Evolutionary conservation across 2,329 filamentous ascomycete genomes (phyloP), one percentile per base, ranked within the genome.

Genomic region (Macrophomina phaseolina): DNA sequence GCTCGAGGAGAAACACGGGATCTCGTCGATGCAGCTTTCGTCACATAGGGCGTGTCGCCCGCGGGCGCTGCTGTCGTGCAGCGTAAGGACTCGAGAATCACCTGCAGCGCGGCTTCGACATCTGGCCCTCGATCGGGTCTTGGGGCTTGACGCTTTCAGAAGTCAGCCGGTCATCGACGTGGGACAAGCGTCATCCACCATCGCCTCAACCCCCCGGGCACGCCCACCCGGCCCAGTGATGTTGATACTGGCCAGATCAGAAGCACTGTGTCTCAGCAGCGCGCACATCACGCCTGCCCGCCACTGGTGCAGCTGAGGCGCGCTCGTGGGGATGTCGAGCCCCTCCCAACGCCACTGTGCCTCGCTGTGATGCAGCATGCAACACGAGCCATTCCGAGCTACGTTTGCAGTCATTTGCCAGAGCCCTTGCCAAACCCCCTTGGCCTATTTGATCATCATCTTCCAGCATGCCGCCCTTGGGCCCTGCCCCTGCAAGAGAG

Each of bases 161-260:
- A 45, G 58, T 32, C 49, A 23, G 14, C 56, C 34, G 56, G 56
- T 61, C 56, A 61, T 32, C n/a, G 8, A 30, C 28, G 42, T 61
- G 56, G 28, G 28, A 45, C 56, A 32, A n/a, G 40, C 56, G 56
- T 62, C 58, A 62, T 62, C 58, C 58, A 49, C 58, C 40, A 49
- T 28, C 12, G 42, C 56, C 18, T 48, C 6, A 18, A 14, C 36
- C 55, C 12, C 55, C 28, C 18, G 23, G 4, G 18, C 55, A 7
- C 38, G 11, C 14, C 7, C 38, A n/a, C 36, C 38, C 18, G 53
- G 36, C 36, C 53, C 23, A 42, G 34, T 42, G 51, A 32, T 18
- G 12, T 18, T 11, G 30, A 36, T 30, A 32, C 51, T 5, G 30
- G 9, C 51, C 28, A 38, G 52, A 55, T 55, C 52, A 55, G 52